These are phyloP conservation scores for Metschnikowia santaceciliae DNA, from an alignment of 805 yeast genomes.

Conservation along the genomic window DNA sequence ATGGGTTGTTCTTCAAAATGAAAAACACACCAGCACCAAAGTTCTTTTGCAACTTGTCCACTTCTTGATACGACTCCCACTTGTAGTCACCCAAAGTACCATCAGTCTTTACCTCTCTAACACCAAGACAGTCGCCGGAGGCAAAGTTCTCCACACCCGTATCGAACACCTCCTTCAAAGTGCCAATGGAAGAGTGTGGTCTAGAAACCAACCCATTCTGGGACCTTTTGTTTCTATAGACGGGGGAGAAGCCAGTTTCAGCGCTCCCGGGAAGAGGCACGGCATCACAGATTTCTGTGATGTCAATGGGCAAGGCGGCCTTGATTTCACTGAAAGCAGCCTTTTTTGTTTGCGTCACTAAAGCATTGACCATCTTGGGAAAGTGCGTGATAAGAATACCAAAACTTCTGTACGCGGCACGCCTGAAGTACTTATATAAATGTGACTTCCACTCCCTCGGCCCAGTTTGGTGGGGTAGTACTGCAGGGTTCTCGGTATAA, in stretches of 20 bases:
- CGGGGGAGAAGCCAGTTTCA: slow-evolving; percentile 13
- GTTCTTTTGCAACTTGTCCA: slow-evolving; percentile 4
- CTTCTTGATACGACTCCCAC: slow-evolving; percentile 10
- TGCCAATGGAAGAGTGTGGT: slow-evolving; percentile 14
- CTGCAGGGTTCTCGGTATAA: not conserved
- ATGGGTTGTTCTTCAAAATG: slow-evolving; percentile 28
- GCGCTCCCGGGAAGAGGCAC: slow-evolving; percentile 12
- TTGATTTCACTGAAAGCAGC: slow-evolving; percentile 5
- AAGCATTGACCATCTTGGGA: slow-evolving; percentile 3
- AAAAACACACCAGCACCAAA: slow-evolving; percentile 18
- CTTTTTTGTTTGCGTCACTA: slow-evolving; percentile 8
- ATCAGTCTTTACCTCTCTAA: slow-evolving; percentile 4
- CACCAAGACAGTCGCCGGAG: slow-evolving; percentile 11
- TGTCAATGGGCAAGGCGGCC: slow-evolving; percentile 8
- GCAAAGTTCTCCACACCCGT: slow-evolving; percentile 6
- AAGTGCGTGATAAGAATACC: not conserved
- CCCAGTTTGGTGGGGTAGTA: not conserved
- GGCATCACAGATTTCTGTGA: slow-evolving; percentile 7
- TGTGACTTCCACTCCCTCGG: not conserved
- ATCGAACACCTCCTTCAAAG: slow-evolving; percentile 11
- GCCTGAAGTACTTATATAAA: not conserved
- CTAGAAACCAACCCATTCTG: slow-evolving; percentile 8
- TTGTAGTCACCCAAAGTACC: slow-evolving; percentile 12
- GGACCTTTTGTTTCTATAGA: slow-evolving; percentile 14
- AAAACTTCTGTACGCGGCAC: not conserved